phyloP scores from a whole-genome alignment of 345 rosid species.

The Geranium brycei region DNA sequence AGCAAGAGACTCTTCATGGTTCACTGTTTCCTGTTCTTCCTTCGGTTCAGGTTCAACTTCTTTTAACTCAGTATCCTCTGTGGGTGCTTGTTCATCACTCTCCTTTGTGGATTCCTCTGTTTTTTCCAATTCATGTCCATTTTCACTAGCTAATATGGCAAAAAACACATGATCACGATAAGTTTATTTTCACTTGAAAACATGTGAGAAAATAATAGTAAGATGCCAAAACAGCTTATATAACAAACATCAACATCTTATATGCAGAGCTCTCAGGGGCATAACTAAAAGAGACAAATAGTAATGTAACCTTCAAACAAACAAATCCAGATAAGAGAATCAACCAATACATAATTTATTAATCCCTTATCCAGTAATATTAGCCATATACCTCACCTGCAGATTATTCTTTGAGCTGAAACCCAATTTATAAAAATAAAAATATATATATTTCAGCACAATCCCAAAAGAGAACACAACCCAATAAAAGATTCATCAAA shows the following conservation, averaged over 20 bases:
- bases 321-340: background rate
- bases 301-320: background rate
- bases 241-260: background rate
- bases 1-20: conserved; percentile 10
- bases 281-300: no score
- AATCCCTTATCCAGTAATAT: no score
- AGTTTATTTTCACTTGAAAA: background rate
- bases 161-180: background rate
- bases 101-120: conserved; percentile 13
- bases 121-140: conserved; percentile 27
- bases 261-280: no score
- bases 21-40: conserved; percentile 11
- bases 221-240: background rate
- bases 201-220: no score
- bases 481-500: no score
- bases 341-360: background rate
- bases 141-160: conserved; percentile 22
- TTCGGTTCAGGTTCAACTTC: conserved; percentile 13
- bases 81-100: conserved; percentile 5
- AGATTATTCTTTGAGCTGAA: no score
- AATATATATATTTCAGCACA: no score
- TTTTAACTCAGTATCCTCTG: conserved; percentile 14
- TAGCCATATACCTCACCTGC: background rate
- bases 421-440: no score
- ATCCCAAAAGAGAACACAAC: no score